Base-by-base conservation (phyloP, 257 asterid genomes). In the Thymus mandschuricus region DNA sequence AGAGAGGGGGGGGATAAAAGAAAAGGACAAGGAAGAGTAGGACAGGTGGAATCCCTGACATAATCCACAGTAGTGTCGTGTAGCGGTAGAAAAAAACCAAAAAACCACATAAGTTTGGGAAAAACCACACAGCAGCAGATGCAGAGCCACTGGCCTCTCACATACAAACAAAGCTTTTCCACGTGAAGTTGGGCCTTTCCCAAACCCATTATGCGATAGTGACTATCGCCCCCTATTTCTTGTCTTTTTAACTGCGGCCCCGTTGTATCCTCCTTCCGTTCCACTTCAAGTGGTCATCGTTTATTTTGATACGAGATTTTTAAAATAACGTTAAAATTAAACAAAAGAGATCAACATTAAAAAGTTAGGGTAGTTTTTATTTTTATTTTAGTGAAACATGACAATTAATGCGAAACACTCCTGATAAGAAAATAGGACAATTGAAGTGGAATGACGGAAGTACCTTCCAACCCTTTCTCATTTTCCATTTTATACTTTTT, bases 171-270 rank as follows among this genome's bases (percentile, higher is more conserved):
- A 82, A 75, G 33, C 15, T 9, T 79, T 73, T 79, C 87, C 96
- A 87, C 96, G 91, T 85, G 96, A 87, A 84, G 86, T 69, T 61
- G 89, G 89, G 71, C 88, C 92, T 86, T 76, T 84, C 79, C 71
- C 78, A 30, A 80, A 75, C 70, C 76, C 21, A 21, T 77, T 50
- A 10, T 6, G 31, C 33, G 83, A 81, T 57, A 68, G 75, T 5
- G 79, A 79, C 88, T 81, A 50, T 11, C 85, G 48, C 58, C 78
- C 78, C 82, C 21, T 69, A 46, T 27, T 75, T 54, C 3, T 75
- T 81, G 87, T 86, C 51, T 9, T 10, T 41, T 46, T 46, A 46
- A n/a, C 13, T 46, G 49, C 49, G 21, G 0, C 21, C 21, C 21
- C 21, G 21, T 21, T 21, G 0, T 21, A 21, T 21, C 21, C 21